A percentile compares a stretch with the other conserved stretches of the same genome.
These are phyloP conservation scores for Sclerotinia borealis DNA, from an alignment of 2,329 filamentous ascomycete genomes.

Conservation along the genomic window DNA sequence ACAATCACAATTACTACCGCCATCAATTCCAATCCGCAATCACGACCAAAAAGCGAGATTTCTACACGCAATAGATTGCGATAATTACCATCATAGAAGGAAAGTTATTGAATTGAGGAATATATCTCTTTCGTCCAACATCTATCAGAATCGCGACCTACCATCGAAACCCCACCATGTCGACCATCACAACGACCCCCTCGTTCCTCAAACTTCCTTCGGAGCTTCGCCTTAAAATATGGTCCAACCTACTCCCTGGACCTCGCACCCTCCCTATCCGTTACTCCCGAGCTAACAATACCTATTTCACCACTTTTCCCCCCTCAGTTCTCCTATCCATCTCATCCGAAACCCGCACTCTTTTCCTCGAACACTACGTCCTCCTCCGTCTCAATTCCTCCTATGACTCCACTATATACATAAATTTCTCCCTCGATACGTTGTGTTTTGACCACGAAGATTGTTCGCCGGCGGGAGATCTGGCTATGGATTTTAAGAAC, in stretches of 20 bases:
- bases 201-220: constrained; percentile 10
- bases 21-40: neutral
- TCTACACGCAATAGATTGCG: neutral
- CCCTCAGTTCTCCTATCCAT: constrained; percentile 12
- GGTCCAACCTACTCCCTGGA: constrained; percentile 2
- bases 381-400: constrained; percentile 5
- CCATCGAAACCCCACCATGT: neutral
- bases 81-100: neutral
- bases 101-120: neutral
- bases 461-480: constrained; percentile 14
- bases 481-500: constrained; percentile 10
- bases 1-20: neutral
- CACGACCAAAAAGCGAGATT: neutral
- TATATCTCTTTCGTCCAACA: neutral
- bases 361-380: constrained; percentile 12
- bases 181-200: neutral
- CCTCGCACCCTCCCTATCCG: constrained; percentile 11
- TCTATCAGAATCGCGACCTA: neutral
- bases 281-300: constrained; percentile 1
- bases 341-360: constrained; percentile 13
- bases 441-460: constrained; percentile 16
- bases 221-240: constrained; percentile 14
- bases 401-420: constrained; percentile 15
- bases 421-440: constrained; percentile 16
- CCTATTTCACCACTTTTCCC: constrained; percentile 6